phyloP scores from a whole-genome alignment of 345 rosid genomes.

The Bretschneidera sinensis region DNA sequence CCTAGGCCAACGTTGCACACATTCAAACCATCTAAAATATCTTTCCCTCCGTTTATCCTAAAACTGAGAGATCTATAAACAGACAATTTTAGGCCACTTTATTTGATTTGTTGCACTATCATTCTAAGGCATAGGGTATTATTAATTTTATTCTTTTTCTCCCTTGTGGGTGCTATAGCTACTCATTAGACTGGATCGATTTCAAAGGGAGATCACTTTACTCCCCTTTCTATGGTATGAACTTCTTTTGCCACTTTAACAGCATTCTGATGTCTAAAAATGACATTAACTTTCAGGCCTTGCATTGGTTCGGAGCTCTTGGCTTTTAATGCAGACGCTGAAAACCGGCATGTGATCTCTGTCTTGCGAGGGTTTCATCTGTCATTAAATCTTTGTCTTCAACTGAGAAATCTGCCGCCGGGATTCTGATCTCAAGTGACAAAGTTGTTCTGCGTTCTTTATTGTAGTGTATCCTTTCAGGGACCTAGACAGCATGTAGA shows the following conservation, averaged over 20 bases:
- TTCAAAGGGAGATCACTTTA: too few species aligned
- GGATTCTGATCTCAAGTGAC: conserved; percentile 24
- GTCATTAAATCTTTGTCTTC: conserved; percentile 68
- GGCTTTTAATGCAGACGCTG: conserved; percentile 30
- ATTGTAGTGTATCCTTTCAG: conserved; percentile 34
- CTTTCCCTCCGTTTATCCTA: too few species aligned
- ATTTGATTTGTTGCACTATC: too few species aligned
- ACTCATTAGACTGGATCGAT: not conserved
- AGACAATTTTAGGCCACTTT: too few species aligned
- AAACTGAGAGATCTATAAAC: too few species aligned
- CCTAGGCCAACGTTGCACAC: too few species aligned
- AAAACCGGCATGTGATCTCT: conserved; percentile 22
- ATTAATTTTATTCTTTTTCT: too few species aligned
- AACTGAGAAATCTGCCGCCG: conserved; percentile 44
- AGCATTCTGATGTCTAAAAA: conserved; percentile 1
- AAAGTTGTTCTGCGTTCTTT: conserved; percentile 56
- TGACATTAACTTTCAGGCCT: conserved; percentile 49
- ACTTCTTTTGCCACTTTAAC: too few species aligned
- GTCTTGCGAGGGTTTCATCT: conserved; percentile 50
- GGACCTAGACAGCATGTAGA: conserved; percentile 23
- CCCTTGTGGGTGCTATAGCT: not conserved
- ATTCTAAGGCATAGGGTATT: too few species aligned
- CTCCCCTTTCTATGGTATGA: not conserved
- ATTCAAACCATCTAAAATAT: too few species aligned
- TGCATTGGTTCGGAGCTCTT: conserved; percentile 70